A percentile compares a stretch with the other conserved stretches of the same genome.
phyloP scores from a whole-genome alignment of 1,139 yeast species.

The Kodamaea plutei region DNA sequence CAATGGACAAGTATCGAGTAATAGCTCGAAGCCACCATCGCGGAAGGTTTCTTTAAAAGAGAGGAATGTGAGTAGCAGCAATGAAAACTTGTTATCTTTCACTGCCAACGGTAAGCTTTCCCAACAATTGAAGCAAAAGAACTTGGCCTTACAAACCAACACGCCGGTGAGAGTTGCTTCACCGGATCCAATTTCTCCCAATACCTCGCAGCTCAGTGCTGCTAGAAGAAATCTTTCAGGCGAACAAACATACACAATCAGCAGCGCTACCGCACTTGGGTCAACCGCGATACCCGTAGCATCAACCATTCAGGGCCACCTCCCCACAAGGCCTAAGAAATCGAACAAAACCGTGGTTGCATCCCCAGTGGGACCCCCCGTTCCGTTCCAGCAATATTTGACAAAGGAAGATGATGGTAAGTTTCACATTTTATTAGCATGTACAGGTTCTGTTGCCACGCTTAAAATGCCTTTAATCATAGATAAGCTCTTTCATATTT shows the following conservation, averaged over 20 bases:
- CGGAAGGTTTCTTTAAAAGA: conserved; percentile 12
- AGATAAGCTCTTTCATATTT: conserved; percentile 73
- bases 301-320: no score
- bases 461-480: conserved; percentile 85
- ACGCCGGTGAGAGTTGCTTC: no score
- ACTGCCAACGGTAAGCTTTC: conserved; percentile 9
- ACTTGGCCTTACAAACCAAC: no score
- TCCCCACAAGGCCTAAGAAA: conserved; percentile 14
- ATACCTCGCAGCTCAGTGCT: no score
- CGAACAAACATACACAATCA: no score
- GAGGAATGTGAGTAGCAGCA: no score
- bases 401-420: conserved; percentile 74
- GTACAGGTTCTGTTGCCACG: conserved; percentile 96
- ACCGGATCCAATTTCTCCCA: no score
- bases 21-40: conserved; percentile 11
- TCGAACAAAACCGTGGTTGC: conserved; percentile 32
- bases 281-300: no score
- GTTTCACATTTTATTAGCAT: conserved; percentile 81
- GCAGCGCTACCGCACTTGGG: no score
- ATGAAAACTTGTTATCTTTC: no score
- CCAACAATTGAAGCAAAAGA: conserved; percentile 5
- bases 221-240: no score
- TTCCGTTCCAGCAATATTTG: conserved; percentile 69
- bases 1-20: not conserved
- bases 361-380: conserved; percentile 63